Conservation (phyloP, 768 basidiomycete species). For the Mycena albidolilacea region DNA sequence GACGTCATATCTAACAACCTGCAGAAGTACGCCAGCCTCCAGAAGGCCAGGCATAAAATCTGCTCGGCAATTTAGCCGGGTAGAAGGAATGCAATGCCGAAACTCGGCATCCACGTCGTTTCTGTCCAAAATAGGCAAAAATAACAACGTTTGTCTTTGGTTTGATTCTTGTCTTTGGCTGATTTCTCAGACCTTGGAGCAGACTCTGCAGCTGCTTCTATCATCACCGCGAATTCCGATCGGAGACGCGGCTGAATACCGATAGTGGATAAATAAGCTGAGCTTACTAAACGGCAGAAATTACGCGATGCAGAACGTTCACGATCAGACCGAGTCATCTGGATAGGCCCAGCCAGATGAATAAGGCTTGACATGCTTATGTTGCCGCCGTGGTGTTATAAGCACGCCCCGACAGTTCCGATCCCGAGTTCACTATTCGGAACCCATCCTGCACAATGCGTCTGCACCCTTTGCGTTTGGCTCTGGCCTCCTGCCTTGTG, state of each 20-base stretch:
- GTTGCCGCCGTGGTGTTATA: conserved; percentile 28
- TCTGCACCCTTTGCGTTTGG: conserved; percentile 29
- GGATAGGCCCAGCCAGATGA: conserved; percentile 23
- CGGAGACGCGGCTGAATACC: neutral
- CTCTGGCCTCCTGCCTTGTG: conserved; percentile 26
- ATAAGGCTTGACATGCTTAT: conserved; percentile 3
- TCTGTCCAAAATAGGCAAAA: conserved; percentile 19
- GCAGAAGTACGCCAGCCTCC: no score
- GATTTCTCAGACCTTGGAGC: neutral
- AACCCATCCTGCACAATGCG: conserved; percentile 37
- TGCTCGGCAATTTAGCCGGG: no score
- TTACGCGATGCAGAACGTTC: conserved; percentile 33
- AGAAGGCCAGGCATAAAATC: no score
- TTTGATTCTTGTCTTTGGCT: neutral
- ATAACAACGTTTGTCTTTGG: neutral
- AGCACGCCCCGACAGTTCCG: conserved; percentile 5
- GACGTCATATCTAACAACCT: no score
- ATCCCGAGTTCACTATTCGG: neutral
- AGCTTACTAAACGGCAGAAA: conserved; percentile 26
- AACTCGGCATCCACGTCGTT: conserved; percentile 2
- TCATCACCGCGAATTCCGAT: neutral
- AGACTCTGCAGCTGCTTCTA: neutral
- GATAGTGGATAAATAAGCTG: conserved; percentile 5
- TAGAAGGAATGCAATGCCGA: neutral
- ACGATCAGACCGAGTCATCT: conserved; percentile 32